Evolutionary conservation across 2,329 filamentous ascomycete genomes (phyloP).

Genomic region (Thelonectria blattea): DNA sequence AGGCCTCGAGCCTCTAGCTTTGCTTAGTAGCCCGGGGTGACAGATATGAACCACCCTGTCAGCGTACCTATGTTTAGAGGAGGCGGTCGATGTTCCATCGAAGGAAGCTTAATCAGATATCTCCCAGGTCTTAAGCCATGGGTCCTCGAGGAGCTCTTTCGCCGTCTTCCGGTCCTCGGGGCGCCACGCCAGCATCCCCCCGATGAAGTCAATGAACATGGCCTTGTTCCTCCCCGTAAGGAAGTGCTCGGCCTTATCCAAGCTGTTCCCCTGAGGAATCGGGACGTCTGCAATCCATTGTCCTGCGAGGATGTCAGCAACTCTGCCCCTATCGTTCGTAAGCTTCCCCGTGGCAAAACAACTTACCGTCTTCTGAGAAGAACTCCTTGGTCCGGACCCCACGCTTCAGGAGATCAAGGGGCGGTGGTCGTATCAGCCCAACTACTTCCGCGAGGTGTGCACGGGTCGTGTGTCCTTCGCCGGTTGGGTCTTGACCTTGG

Average conservation of each 20-base stretch:
- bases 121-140: neutral
- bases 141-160: constrained; percentile 14
- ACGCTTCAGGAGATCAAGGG: constrained; percentile 23
- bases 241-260: neutral
- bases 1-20: no score
- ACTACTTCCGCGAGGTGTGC: constrained; percentile 36
- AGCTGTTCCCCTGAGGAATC: neutral
- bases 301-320: neutral
- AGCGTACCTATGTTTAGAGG: no score
- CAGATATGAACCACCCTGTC: no score
- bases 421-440: constrained; percentile 31
- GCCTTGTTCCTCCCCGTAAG: constrained; percentile 29
- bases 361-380: constrained; percentile 11
- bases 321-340: no score
- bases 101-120: no score
- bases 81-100: no score
- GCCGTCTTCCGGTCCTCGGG: constrained; percentile 37
- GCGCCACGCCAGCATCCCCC: constrained; percentile 37
- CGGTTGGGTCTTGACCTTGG: constrained; percentile 21
- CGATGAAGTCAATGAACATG: constrained; percentile 29
- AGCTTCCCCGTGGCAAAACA: neutral
- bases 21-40: no score
- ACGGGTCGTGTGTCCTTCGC: constrained; percentile 25
- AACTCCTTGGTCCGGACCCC: constrained; percentile 21
- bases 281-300: constrained; percentile 18